Conservation (phyloP, 2,329 filamentous ascomycete species). For the Cercospora sp. region DNA sequence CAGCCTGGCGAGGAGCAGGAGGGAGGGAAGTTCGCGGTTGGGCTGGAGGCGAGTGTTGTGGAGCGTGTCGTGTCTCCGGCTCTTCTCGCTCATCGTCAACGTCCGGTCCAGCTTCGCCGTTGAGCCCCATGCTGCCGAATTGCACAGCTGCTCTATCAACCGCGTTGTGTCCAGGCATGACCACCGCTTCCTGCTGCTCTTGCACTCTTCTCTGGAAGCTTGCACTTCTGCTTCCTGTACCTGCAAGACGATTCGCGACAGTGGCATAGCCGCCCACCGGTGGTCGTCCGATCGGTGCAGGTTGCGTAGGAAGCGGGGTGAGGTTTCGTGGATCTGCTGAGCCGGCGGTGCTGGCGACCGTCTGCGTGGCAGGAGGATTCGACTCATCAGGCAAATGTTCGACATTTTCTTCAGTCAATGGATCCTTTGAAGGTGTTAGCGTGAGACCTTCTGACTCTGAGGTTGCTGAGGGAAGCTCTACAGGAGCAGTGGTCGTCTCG, state of each 20-base stretch:
- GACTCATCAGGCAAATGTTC: conserved; percentile 86
- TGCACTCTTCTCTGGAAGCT: conserved; percentile 83
- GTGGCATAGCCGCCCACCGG: conserved; percentile 73
- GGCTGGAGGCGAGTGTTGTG: conserved; percentile 85
- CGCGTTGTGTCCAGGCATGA: conserved; percentile 96
- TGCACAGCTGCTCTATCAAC: conserved; percentile 91
- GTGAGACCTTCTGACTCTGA: conserved; percentile 19
- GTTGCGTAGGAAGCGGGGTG: conserved; percentile 62
- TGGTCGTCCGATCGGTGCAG: conserved; percentile 62
- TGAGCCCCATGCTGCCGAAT: conserved; percentile 92
- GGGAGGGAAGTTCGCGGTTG: conserved; percentile 85
- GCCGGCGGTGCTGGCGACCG: conserved; percentile 86
- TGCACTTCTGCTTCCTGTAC: conserved; percentile 63
- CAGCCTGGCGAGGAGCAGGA: conserved; percentile 58
- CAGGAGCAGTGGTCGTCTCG: conserved; percentile 33
- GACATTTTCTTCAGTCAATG: conserved; percentile 87
- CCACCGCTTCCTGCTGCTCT: conserved; percentile 95
- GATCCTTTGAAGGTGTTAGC: conserved; percentile 71
- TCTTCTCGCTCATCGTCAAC: conserved; percentile 95
- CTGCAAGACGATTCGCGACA: conserved; percentile 77
- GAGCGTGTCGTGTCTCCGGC: conserved; percentile 90
- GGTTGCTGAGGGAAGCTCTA: conserved; percentile 21
- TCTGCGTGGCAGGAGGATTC: conserved; percentile 72
- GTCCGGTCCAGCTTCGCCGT: conserved; percentile 72
- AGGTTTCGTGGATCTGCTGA: conserved; percentile 73